Percentiles rank a stretch among this genome's conserved stretches.
These are phyloP conservation scores for Lactarius tabidus DNA, from an alignment of 768 basidiomycete species.

Conservation along the genomic window DNA sequence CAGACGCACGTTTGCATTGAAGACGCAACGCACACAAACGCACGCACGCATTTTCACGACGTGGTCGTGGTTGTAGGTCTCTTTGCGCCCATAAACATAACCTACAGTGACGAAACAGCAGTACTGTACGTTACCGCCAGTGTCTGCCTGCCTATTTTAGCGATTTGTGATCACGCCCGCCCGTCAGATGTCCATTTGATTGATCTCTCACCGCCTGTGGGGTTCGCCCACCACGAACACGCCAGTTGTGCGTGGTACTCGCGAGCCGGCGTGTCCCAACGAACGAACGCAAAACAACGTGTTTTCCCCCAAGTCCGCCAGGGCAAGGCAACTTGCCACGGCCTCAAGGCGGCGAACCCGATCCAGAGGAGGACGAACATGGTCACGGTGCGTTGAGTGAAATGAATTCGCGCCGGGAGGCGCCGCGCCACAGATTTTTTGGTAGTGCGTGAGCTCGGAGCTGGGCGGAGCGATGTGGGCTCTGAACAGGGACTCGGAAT, in stretches of 20 bases:
- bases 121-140: not conserved
- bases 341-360: not conserved
- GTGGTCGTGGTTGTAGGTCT: too few relatives aligned
- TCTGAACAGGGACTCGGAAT: not conserved
- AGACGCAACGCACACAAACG: not conserved
- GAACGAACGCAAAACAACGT: too few relatives aligned
- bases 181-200: not conserved
- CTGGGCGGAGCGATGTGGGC: not conserved
- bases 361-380: too few relatives aligned
- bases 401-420: slow-evolving; percentile 5
- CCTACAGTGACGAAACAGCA: not conserved
- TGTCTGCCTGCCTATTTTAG: not conserved
- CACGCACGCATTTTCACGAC: too few relatives aligned
- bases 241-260: not conserved
- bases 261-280: not conserved
- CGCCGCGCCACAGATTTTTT: slow-evolving; percentile 10
- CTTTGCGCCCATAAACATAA: not conserved
- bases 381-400: too few relatives aligned
- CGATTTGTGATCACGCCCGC: not conserved
- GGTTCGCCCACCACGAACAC: too few relatives aligned
- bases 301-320: not conserved
- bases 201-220: not conserved
- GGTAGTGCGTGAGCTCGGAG: not conserved
- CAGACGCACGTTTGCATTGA: not conserved
- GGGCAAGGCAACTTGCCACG: not conserved